These are phyloP conservation scores for Candolleomyces eurysporus DNA, from an alignment of 768 basidiomycete species.

Conservation along the genomic window DNA sequence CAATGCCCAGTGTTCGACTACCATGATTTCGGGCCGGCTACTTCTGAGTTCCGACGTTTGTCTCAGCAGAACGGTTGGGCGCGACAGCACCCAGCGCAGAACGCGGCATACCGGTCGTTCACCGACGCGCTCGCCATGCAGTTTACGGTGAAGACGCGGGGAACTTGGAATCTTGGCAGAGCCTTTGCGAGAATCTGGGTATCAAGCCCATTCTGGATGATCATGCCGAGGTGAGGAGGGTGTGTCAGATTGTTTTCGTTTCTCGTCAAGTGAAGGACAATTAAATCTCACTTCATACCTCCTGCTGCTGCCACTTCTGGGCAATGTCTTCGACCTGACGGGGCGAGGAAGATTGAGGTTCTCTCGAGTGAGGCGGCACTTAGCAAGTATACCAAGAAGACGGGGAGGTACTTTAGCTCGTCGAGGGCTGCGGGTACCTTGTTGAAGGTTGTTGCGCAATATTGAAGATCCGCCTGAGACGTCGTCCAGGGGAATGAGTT, in stretches of 20 bases:
- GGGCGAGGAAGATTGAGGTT: neutral
- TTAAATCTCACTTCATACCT: too few species aligned
- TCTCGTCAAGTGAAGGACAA: too few species aligned
- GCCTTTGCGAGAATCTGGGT: neutral
- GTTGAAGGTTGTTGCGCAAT: conserved; percentile 8
- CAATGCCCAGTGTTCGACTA: neutral
- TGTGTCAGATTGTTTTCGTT: neutral
- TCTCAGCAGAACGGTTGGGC: neutral
- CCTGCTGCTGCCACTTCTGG: neutral
- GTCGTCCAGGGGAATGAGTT: neutral
- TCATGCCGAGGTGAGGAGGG: neutral
- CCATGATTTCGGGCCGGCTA: neutral
- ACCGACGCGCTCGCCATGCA: conserved; percentile 21
- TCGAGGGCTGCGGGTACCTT: conserved; percentile 3
- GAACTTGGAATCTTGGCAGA: conserved; percentile 21
- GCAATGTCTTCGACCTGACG: conserved; percentile 12
- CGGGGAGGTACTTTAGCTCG: conserved; percentile 1
- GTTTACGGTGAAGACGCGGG: conserved; percentile 29
- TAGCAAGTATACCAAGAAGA: conserved; percentile 7
- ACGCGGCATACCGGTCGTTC: conserved; percentile 10
- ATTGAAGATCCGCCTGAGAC: neutral
- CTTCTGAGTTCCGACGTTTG: neutral
- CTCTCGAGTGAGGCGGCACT: conserved; percentile 6
- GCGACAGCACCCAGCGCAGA: neutral
- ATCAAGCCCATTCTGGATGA: conserved; percentile 1